Conservation (phyloP, 192 early-diverging fungal species). For the Coemansia guatemalensis region DNA sequence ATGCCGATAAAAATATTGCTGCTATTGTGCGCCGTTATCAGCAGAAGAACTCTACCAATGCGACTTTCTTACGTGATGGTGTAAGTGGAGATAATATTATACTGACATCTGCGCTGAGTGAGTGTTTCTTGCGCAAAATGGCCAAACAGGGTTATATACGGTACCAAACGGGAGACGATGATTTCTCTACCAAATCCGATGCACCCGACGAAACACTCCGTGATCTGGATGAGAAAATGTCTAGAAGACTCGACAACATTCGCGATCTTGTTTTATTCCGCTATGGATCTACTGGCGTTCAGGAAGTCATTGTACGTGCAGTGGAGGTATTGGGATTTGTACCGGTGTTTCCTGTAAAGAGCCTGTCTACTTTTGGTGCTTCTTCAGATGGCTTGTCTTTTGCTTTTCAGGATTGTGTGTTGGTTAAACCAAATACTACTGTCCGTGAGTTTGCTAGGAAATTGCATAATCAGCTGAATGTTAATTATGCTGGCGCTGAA, state of each 20-base stretch:
- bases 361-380: conserved; percentile 62
- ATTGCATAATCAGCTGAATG: conserved; percentile 54
- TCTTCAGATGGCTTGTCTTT: background rate
- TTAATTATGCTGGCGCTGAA: conserved; percentile 71
- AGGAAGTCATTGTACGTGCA: conserved; percentile 63
- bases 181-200: conserved; percentile 54
- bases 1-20: conserved; percentile 79
- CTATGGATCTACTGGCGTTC: conserved; percentile 81
- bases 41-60: background rate
- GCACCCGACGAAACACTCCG: conserved; percentile 22
- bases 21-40: conserved; percentile 71
- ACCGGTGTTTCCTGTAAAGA: conserved; percentile 77
- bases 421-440: conserved; percentile 69
- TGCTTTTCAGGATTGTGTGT: conserved; percentile 74
- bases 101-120: conserved; percentile 64
- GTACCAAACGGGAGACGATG: conserved; percentile 60
- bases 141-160: conserved; percentile 57
- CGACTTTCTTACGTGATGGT: conserved; percentile 12
- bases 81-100: conserved; percentile 56
- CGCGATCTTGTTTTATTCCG: conserved; percentile 80
- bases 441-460: conserved; percentile 74
- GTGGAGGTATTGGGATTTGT: conserved; percentile 67
- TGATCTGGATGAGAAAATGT: conserved; percentile 57
- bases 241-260: conserved; percentile 59
- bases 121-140: conserved; percentile 65